Percentiles rank a stretch among this genome's conserved stretches.
Conservation (phyloP, 352 stramenopile species). For the Phytopythium montanum region DNA sequence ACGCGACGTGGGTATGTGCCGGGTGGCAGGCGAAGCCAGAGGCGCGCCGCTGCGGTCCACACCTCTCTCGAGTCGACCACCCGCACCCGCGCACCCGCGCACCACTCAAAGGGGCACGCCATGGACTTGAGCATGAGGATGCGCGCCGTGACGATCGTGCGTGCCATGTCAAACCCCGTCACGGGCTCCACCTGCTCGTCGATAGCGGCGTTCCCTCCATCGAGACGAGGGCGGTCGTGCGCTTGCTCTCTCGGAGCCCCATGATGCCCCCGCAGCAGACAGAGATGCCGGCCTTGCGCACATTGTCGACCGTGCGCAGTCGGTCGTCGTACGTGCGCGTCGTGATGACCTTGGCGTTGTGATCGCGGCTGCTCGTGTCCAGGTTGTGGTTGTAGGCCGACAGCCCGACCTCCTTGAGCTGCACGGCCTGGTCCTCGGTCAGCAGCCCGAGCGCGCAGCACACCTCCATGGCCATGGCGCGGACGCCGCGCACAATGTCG, state of each 20-base stretch:
- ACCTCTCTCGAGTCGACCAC: too few relatives aligned
- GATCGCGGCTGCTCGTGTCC: constrained; percentile 96
- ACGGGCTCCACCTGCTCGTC: constrained; percentile 86
- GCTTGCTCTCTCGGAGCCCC: constrained; percentile 94
- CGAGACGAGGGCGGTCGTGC: constrained; percentile 93
- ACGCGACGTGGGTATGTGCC: too few relatives aligned
- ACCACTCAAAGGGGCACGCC: too few relatives aligned
- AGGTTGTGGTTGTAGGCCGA: constrained; percentile 99
- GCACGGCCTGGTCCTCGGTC: constrained; percentile 92
- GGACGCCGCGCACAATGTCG: constrained; percentile 94
- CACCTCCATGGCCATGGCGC: constrained; percentile 91
- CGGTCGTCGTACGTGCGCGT: constrained; percentile 98
- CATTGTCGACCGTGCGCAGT: constrained; percentile 95
- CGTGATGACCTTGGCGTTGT: constrained; percentile 98
- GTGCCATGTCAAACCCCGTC: constrained; percentile 96
- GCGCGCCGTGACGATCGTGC: constrained; percentile 97
- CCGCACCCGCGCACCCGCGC: too few relatives aligned
- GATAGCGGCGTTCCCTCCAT: constrained; percentile 94
- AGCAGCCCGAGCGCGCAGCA: constrained; percentile 98
- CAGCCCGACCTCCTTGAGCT: constrained; percentile 97
- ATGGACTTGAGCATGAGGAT: too few relatives aligned
- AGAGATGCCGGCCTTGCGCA: constrained; percentile 96
- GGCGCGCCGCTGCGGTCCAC: too few relatives aligned
- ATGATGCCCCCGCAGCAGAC: constrained; percentile 98
- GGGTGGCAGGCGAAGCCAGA: too few relatives aligned